Conservation (phyloP, 148 eudicot species). For the Camellia lanceoleosa region DNA sequence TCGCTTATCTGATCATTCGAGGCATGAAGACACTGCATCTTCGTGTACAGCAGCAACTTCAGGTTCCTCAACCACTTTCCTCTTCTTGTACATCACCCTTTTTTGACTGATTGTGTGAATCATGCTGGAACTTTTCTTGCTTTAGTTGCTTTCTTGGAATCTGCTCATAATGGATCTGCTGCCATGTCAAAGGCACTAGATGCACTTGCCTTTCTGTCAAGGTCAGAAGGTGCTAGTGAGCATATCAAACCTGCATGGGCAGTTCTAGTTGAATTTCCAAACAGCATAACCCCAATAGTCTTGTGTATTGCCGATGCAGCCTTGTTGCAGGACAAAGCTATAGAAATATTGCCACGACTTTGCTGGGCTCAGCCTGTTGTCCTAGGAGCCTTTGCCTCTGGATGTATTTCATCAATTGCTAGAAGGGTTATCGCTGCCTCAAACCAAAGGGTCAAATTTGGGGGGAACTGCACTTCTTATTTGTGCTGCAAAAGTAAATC, state of each 20-base stretch:
- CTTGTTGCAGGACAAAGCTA: conserved; percentile 76
- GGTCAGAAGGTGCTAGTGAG: conserved; percentile 48
- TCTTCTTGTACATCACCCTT: too few relatives aligned
- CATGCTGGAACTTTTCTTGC: conserved; percentile 81
- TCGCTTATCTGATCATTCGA: too few relatives aligned
- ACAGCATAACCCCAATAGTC: conserved; percentile 65
- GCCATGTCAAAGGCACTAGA: conserved; percentile 75
- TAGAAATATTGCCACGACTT: conserved; percentile 75
- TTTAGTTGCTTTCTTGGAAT: conserved; percentile 66
- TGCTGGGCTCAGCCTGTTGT: conserved; percentile 56
- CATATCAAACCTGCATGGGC: conserved; percentile 70
- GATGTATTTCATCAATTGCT: conserved; percentile 71
- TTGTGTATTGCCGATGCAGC: conserved; percentile 66
- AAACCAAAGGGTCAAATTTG: conserved; percentile 56
- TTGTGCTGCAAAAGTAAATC: conserved; percentile 74
- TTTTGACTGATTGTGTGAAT: conserved; percentile 65
- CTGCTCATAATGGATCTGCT: conserved; percentile 48
- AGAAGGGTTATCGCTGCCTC: conserved; percentile 65
- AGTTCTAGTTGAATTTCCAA: conserved; percentile 67
- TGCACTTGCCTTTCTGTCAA: conserved; percentile 77
- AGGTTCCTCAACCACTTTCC: too few relatives aligned
- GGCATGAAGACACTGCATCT: too few relatives aligned
- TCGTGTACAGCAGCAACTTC: too few relatives aligned
- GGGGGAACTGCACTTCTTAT: conserved; percentile 84
- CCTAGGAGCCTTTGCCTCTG: conserved; percentile 64